Evolutionary conservation across 352 stramenopile genomes (phyloP).

Genomic region (Thraustochytrium striatum): DNA sequence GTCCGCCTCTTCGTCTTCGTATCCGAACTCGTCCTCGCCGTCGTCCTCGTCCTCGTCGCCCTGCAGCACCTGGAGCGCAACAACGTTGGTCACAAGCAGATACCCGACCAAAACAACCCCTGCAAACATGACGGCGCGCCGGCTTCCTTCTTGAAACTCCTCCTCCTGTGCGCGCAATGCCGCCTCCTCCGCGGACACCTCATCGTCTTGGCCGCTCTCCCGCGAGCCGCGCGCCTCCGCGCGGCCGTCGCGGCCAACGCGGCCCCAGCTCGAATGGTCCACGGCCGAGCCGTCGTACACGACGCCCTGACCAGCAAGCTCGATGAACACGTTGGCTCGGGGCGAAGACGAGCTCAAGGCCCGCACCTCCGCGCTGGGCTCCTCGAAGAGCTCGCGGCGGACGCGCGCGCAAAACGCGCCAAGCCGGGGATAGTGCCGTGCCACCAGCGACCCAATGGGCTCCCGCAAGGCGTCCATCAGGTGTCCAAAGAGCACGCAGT

Average conservation of each 20-base stretch:
- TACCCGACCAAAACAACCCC: conserved; percentile 12
- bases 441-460: conserved; percentile 2
- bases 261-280: background rate
- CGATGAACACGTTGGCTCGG: background rate
- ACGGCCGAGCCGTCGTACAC: conserved; percentile 14
- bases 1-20: conserved; percentile 6
- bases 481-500: conserved; percentile 42
- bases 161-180: background rate
- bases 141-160: conserved; percentile 25
- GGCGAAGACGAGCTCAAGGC: background rate
- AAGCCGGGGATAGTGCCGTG: background rate
- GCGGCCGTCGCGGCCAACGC: too few relatives aligned
- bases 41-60: conserved; percentile 17
- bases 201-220: background rate
- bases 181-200: background rate
- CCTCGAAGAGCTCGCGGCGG: conserved; percentile 9
- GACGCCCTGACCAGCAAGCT: background rate
- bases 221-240: background rate
- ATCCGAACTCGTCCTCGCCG: background rate
- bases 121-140: conserved; percentile 11
- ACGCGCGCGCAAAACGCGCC: conserved; percentile 24
- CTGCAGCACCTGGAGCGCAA: background rate
- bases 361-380: background rate
- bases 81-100: conserved; percentile 8
- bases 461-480: conserved; percentile 41